Percentiles rank a stretch among this genome's conserved stretches.
Evolutionary conservation across 2,329 filamentous ascomycete genomes (phyloP).

Genomic region (Seiridium unicorne): DNA sequence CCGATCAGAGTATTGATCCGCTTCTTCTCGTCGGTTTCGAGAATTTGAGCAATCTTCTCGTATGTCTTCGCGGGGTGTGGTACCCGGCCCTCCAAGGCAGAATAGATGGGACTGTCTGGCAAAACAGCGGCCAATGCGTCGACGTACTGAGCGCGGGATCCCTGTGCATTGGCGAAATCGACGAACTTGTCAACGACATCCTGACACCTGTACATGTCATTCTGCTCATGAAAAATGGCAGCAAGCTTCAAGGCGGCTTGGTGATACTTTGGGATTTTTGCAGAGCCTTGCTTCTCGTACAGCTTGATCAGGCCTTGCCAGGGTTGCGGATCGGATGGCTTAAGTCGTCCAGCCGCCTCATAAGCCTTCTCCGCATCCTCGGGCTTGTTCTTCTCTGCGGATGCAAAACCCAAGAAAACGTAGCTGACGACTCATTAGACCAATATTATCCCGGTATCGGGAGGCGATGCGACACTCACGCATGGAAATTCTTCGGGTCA

Average conservation of each 20-base stretch:
- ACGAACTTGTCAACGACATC: slow-evolving; percentile 78
- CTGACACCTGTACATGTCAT: slow-evolving; percentile 62
- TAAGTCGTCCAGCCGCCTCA: slow-evolving; percentile 66
- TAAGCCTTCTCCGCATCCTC: slow-evolving; percentile 79
- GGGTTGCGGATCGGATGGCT: slow-evolving; percentile 74
- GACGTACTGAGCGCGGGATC: slow-evolving; percentile 71
- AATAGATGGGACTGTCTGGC: slow-evolving; percentile 78
- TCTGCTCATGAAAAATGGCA: slow-evolving; percentile 67
- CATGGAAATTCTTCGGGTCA: slow-evolving; percentile 80
- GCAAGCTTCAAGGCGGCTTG: slow-evolving; percentile 72
- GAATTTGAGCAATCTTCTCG: slow-evolving; percentile 76
- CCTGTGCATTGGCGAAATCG: slow-evolving; percentile 69
- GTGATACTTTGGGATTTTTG: slow-evolving; percentile 72
- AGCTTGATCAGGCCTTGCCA: slow-evolving; percentile 89
- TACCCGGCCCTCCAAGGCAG: slow-evolving; percentile 78
- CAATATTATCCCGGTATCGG: neutral
- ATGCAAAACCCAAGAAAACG: slow-evolving; percentile 83
- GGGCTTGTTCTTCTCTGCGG: slow-evolving; percentile 71
- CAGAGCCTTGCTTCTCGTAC: slow-evolving; percentile 73
- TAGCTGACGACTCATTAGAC: slow-evolving; percentile 44
- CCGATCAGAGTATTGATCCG: slow-evolving; percentile 87
- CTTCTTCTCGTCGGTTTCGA: slow-evolving; percentile 83
- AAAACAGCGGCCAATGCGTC: slow-evolving; percentile 74
- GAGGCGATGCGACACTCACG: slow-evolving; percentile 44
- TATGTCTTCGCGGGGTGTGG: slow-evolving; percentile 80